These are phyloP conservation scores for Erigeron canadensis DNA, from an alignment of 129 eudicot species.

Conservation along the genomic window DNA sequence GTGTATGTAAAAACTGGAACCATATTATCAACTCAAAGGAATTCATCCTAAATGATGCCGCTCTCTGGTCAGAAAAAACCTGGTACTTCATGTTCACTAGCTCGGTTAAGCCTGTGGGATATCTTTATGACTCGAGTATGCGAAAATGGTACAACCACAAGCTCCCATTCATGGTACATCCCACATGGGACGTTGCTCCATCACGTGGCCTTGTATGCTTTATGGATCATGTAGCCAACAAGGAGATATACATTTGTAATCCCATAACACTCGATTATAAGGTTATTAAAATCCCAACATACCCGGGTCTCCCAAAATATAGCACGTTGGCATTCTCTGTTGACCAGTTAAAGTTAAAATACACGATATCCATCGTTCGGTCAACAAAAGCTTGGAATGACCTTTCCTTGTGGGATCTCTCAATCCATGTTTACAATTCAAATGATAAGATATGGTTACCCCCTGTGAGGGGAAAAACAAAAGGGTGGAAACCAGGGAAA, in stretches of 20 bases:
- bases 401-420: conserved; percentile 31
- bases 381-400: conserved; percentile 41
- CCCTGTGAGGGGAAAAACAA: conserved; percentile 35
- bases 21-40: conserved; percentile 37
- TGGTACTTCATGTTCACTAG: conserved; percentile 63
- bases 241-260: conserved; percentile 37
- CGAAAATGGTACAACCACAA: conserved; percentile 44
- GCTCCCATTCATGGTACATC: conserved; percentile 40
- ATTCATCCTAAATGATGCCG: conserved; percentile 23
- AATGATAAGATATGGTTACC: conserved; percentile 41
- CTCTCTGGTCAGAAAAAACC: conserved; percentile 25
- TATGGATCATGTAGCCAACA: conserved; percentile 41
- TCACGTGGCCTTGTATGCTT: conserved; percentile 48
- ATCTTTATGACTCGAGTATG: conserved; percentile 43
- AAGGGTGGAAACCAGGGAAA: conserved; percentile 55
- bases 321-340: conserved; percentile 48
- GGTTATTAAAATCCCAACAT: conserved; percentile 34
- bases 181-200: conserved; percentile 45
- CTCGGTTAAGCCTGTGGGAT: conserved; percentile 33
- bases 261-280: conserved; percentile 34
- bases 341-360: conserved; percentile 31
- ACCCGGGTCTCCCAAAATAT: conserved; percentile 29
- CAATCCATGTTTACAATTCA: conserved; percentile 40
- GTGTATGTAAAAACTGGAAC: conserved; percentile 55
- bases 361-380: conserved; percentile 41